These are phyloP conservation scores for Colletotrichum sp. DNA, from an alignment of 2,329 filamentous ascomycete genomes.

Conservation along the genomic window DNA sequence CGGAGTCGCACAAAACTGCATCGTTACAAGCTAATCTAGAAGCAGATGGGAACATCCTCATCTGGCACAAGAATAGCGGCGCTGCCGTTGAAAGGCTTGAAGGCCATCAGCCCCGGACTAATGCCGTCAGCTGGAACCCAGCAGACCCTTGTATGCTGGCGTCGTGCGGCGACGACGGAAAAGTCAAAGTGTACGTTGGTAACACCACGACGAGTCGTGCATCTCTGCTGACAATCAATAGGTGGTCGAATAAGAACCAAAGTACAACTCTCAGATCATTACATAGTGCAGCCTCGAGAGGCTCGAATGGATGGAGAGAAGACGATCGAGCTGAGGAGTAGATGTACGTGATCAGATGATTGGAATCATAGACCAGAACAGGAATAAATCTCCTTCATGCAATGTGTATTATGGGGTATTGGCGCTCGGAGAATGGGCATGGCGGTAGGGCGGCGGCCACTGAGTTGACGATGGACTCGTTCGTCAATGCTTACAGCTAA, in stretches of 20 bases:
- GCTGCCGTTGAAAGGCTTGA: slow-evolving; percentile 76
- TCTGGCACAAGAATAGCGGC: slow-evolving; percentile 90
- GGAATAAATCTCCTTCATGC: slow-evolving; percentile 7
- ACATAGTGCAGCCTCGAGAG: slow-evolving; percentile 6
- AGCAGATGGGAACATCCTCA: slow-evolving; percentile 71
- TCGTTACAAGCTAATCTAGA: not conserved
- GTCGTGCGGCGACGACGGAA: slow-evolving; percentile 86
- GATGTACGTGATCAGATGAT: not conserved
- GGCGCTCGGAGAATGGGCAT: not conserved
- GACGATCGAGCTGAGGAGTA: not conserved
- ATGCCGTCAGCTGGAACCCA: slow-evolving; percentile 90
- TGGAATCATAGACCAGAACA: slow-evolving; percentile 2
- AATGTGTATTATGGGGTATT: slow-evolving; percentile 1
- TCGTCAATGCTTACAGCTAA: not conserved
- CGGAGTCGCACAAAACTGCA: not conserved
- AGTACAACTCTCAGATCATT: slow-evolving; percentile 24
- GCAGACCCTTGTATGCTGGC: slow-evolving; percentile 83
- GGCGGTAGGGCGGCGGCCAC: not conserved
- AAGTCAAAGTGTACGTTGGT: slow-evolving; percentile 79
- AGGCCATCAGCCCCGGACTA: slow-evolving; percentile 80
- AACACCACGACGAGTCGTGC: not conserved
- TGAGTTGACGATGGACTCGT: not conserved
- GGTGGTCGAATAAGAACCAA: slow-evolving; percentile 30
- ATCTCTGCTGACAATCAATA: not conserved
- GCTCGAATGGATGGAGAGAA: slow-evolving; percentile 13